Evolutionary conservation across 306 rosid genomes (phyloP), one percentile per base, ranked within the genome.

Genomic region (Malus fusca): DNA sequence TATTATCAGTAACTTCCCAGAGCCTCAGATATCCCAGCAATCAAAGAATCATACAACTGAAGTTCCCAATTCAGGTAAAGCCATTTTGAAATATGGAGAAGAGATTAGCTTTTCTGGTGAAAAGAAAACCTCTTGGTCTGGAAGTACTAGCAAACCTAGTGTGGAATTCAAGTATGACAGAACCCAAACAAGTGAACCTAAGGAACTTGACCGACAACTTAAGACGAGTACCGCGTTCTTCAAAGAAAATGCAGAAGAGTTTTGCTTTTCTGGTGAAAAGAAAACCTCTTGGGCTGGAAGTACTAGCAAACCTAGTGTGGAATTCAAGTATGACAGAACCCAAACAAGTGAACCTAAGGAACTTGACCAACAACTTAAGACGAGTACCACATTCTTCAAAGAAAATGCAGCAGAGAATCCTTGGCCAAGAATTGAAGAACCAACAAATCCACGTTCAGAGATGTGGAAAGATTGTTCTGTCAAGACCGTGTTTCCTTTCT

Each of bases 381-480:
- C 61, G 35, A 79, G 81, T 69, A 70, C 82, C 79, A 74, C 82
- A 42, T 88, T 84, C 77, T 68, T 82, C 42, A 90, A 88, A 79
- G 97, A 88, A 79, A 87, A 81, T 77, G 52, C 85, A 77, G 74
- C 85, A 21, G 97, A 89, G 76, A 82, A 84, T 66, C 86, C 88
- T 76, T 88, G 92, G 93, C 83, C 87, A 73, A 89, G 93, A 88
- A 75, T 73, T 25, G 89, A 84, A 53, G 92, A 89, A 71, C 78
- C 88, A 58, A 79, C 71, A 15, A 82, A 66, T 82, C 88, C 91
- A 75, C 81, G 92, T 81, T 81, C 91, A 19, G 92, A 89, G 61
- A 26, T 64, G 77, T 88, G 95, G 99, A 88, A 88, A 83, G 91
- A 88, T 78, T 92, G 93, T 83, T 83, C 96, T 31, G 88, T 90